Evolutionary conservation across 495 filamentous ascomycete genomes (phyloP).

Genomic region (Alectoria sarmentosa): DNA sequence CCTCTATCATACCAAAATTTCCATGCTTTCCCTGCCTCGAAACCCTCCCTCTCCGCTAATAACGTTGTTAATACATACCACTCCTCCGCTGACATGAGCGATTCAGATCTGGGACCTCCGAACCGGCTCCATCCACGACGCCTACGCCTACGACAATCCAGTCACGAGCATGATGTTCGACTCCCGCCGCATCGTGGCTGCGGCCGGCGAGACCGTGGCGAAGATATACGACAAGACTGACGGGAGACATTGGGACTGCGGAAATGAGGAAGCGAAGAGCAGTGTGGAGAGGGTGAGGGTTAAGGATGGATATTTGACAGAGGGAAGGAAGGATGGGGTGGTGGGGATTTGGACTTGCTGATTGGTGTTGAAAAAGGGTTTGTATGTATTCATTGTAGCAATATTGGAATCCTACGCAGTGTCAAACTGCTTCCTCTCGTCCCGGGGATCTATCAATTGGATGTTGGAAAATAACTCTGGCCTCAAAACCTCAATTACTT

Average conservation of each 20-base stretch:
- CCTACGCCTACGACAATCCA: constrained; percentile 89
- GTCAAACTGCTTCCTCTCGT: no score
- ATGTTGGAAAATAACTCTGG: not conserved
- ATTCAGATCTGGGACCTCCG: constrained; percentile 97
- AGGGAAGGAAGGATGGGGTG: constrained; percentile 81
- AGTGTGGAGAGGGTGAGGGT: constrained; percentile 85
- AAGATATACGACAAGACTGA: constrained; percentile 99
- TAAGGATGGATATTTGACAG: constrained; percentile 89
- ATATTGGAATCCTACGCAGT: no score
- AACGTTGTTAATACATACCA: no score
- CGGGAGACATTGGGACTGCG: constrained; percentile 94
- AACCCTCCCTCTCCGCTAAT: not conserved
- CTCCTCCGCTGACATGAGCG: constrained; percentile 17
- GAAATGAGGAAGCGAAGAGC: constrained; percentile 51
- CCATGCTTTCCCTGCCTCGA: not conserved
- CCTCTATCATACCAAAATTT: not conserved
- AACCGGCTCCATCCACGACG: constrained; percentile 91
- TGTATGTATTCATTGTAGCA: not conserved
- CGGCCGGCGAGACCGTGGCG: constrained; percentile 83
- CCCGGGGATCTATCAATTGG: no score
- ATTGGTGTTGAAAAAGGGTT: not conserved
- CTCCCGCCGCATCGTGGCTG: constrained; percentile 78
- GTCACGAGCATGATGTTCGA: constrained; percentile 99
- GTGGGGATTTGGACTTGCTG: constrained; percentile 90
- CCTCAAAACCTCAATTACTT: not conserved